A percentile compares a stretch with the other conserved stretches of the same genome.
phyloP scores from a whole-genome alignment of 805 yeast genomes.

The Gaillardinia entomophila region DNA sequence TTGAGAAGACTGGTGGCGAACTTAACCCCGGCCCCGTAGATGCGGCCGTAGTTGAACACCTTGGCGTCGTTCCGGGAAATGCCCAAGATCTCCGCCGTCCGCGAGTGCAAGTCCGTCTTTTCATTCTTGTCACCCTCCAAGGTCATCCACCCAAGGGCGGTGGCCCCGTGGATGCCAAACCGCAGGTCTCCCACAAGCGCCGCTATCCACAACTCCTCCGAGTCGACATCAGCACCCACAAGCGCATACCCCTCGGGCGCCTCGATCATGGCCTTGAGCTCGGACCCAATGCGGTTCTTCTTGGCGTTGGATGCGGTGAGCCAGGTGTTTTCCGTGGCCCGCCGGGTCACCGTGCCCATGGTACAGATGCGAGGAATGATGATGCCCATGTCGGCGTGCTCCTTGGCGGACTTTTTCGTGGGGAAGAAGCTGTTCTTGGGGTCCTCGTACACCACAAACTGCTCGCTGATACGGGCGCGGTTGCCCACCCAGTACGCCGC shows the following conservation, averaged over 20 bases:
- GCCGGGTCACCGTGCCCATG: conserved; percentile 95
- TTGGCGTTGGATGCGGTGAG: conserved; percentile 95
- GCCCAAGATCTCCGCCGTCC: conserved; percentile 84
- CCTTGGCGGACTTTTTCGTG: conserved; percentile 15
- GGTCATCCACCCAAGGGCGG: conserved; percentile 99
- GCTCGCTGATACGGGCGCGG: conserved; percentile 75
- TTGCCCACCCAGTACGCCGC: conserved; percentile 94
- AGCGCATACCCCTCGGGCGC: conserved; percentile 89
- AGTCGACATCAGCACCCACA: conserved; percentile 98
- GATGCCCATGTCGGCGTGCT: conserved; percentile 46
- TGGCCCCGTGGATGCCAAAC: conserved; percentile 87
- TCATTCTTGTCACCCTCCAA: conserved; percentile 89
- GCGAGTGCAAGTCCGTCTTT: conserved; percentile 93
- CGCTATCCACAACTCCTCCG: conserved; percentile 98
- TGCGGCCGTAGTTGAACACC: conserved; percentile 92
- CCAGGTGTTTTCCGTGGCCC: conserved; percentile 98
- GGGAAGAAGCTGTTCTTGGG: conserved; percentile 21
- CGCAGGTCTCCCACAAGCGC: conserved; percentile 89
- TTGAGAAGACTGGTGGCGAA: conserved; percentile 82
- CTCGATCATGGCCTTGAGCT: conserved; percentile 74
- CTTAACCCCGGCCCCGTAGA: conserved; percentile 94
- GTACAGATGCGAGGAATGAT: conserved; percentile 80
- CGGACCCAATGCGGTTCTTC: conserved; percentile 80
- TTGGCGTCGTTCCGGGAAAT: conserved; percentile 91
- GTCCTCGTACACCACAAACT: conserved; percentile 68